phyloP scores from a whole-genome alignment of 768 basidiomycete species.

The Daedaleopsis sinensis region DNA sequence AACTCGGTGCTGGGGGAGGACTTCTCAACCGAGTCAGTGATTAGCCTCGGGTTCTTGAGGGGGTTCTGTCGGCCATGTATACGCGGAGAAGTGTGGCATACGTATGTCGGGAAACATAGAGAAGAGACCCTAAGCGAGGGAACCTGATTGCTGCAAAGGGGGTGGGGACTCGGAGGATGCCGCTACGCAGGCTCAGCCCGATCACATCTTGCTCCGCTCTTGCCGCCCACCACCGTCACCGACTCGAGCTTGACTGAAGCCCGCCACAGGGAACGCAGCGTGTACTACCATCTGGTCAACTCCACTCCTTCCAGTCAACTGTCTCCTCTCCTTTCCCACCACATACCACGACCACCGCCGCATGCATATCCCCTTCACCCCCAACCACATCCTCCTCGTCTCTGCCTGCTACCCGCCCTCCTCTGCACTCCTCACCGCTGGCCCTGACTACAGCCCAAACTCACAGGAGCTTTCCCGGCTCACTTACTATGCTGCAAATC shows the following conservation, averaged over 20 bases:
- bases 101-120: neutral
- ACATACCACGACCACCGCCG: constrained; percentile 37
- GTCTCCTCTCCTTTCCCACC: constrained; percentile 31
- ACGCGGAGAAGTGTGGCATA: neutral
- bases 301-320: constrained; percentile 19
- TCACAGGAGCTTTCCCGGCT: constrained; percentile 83
- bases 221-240: neutral
- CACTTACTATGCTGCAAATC: constrained; percentile 86
- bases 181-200: no score
- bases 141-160: neutral
- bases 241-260: neutral
- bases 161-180: no score
- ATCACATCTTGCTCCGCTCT: neutral
- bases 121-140: no score
- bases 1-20: no score
- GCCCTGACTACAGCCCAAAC: constrained; percentile 79
- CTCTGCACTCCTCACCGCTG: constrained; percentile 71
- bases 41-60: no score
- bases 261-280: neutral
- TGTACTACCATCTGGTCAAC: constrained; percentile 3
- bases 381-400: constrained; percentile 83
- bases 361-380: constrained; percentile 78
- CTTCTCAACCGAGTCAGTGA: no score
- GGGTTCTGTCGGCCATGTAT: neutral
- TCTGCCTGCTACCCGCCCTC: constrained; percentile 85